Conservation (phyloP, 2,329 filamentous ascomycete species). For the Epichloe typhina region DNA sequence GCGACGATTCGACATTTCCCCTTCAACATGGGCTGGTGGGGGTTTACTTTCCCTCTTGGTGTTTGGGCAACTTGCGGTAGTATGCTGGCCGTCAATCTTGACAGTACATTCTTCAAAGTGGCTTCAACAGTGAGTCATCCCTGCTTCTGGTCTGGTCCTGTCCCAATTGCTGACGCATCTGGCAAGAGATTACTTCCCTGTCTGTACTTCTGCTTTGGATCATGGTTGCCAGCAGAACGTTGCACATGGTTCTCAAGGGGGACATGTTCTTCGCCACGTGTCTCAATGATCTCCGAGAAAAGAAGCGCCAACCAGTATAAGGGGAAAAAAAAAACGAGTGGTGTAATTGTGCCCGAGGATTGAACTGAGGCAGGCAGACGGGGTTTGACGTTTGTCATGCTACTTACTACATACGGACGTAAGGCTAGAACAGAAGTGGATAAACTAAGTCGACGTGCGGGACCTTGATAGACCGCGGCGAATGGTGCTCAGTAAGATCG, state of each 20-base stretch:
- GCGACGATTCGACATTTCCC: constrained; percentile 26
- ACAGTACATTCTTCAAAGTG: constrained; percentile 30
- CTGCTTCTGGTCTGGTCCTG: background rate
- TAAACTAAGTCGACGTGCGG: background rate
- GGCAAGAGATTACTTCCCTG: constrained; percentile 24
- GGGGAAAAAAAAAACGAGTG: constrained; percentile 2
- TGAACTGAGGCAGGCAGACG: no score
- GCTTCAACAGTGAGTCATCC: constrained; percentile 20
- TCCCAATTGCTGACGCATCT: background rate
- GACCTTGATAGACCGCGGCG: background rate
- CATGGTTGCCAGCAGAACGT: constrained; percentile 25
- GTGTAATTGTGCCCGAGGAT: constrained; percentile 9
- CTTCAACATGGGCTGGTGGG: constrained; percentile 36
- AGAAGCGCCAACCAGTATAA: constrained; percentile 13
- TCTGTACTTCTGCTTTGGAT: constrained; percentile 29
- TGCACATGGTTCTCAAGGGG: constrained; percentile 23
- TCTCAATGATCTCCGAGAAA: constrained; percentile 23
- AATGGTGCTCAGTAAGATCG: background rate
- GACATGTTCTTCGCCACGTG: constrained; percentile 34
- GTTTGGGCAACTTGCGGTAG: constrained; percentile 29
- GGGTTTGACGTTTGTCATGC: no score
- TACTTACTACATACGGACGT: no score
- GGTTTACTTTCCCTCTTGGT: constrained; percentile 33
- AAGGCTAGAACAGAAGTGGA: background rate
- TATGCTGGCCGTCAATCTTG: constrained; percentile 25